These are phyloP conservation scores for Salix brachista DNA, from an alignment of 345 rosid species.

Conservation along the genomic window DNA sequence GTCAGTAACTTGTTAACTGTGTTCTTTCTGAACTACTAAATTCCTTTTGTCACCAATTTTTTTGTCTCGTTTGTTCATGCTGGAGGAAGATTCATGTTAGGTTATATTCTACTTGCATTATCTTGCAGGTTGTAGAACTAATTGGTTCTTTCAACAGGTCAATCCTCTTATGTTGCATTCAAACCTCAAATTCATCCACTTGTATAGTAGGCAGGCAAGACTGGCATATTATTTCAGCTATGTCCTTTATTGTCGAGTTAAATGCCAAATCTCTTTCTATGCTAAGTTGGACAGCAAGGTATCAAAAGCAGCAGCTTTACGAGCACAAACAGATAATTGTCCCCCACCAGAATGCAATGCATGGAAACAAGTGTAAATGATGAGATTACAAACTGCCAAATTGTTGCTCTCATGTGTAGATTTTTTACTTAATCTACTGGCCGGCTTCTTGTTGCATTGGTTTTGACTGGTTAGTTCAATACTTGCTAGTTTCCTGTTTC, in stretches of 20 bases:
- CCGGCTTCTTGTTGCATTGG: no score
- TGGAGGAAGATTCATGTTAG: not conserved
- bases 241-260: constrained; percentile 45
- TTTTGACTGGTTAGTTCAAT: not conserved
- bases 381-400: constrained; percentile 12
- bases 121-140: not conserved
- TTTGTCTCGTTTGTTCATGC: not conserved
- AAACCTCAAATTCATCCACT: constrained; percentile 50
- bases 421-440: not conserved
- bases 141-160: constrained; percentile 36
- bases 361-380: constrained; percentile 19
- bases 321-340: constrained; percentile 15
- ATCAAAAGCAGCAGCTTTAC: constrained; percentile 16
- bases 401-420: not conserved
- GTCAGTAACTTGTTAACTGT: not conserved
- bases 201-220: constrained; percentile 48
- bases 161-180: constrained; percentile 63
- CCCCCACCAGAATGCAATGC: constrained; percentile 17
- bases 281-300: constrained; percentile 36
- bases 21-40: not conserved
- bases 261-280: constrained; percentile 56
- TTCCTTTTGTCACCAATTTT: not conserved
- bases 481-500: not conserved
- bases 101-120: not conserved
- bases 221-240: constrained; percentile 46